Conservation (phyloP, 371 early-diverging fungal genomes). For the Blakeslea trispora region DNA sequence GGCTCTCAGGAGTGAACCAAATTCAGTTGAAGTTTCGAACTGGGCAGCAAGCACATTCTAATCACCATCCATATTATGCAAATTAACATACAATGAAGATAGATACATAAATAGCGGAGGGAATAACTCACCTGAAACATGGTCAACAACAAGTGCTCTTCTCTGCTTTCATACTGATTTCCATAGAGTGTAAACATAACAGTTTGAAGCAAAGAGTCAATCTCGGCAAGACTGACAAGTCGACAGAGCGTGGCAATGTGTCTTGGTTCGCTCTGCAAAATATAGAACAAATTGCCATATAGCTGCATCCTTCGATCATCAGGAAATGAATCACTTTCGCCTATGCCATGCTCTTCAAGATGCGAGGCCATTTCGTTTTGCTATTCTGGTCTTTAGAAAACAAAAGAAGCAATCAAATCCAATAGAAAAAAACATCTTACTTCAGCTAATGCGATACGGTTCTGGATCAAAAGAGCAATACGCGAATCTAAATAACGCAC, state of each 20-base stretch:
- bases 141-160: constrained; percentile 91
- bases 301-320: constrained; percentile 83
- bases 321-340: constrained; percentile 68
- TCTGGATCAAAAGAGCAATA: constrained; percentile 92
- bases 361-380: constrained; percentile 81
- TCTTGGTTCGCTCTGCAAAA: constrained; percentile 92
- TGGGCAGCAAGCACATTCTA: constrained; percentile 87
- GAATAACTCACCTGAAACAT: constrained; percentile 93
- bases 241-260: constrained; percentile 89
- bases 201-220: constrained; percentile 90
- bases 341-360: constrained; percentile 75
- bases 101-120: too few species aligned
- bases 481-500: constrained; percentile 93
- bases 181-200: constrained; percentile 97
- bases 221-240: constrained; percentile 85
- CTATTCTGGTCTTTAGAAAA: constrained; percentile 28
- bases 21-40: constrained; percentile 88
- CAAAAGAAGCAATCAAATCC: background rate
- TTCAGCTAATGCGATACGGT: constrained; percentile 89
- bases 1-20: constrained; percentile 85
- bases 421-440: constrained; percentile 36
- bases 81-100: too few species aligned
- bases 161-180: constrained; percentile 93
- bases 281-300: constrained; percentile 91
- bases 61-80: too few species aligned